Base-by-base conservation (phyloP, 441 rosid genomes). In the Brassica hybrid region DNA sequence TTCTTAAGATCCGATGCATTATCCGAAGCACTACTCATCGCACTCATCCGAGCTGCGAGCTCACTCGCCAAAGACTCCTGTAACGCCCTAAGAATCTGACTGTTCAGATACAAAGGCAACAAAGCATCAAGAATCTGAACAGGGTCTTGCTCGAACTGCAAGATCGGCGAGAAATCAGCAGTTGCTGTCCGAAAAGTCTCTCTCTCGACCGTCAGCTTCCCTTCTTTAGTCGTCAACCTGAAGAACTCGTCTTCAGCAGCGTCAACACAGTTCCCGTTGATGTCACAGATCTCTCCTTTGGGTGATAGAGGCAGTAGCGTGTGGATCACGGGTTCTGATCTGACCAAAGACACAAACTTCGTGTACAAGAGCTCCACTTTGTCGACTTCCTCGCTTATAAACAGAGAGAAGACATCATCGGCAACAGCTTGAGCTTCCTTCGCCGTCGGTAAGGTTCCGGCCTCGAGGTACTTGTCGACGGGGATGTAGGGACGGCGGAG, bases 121-220 rank as follows among this genome's bases (percentile, higher is more conserved):
- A 93, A 76, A 21, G 98, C 98, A 83, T 95, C 99, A 23, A 93
- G 96, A 72, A 95, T 95, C 93, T 93, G 98, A 77, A 86, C 96
- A 10, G 99, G 99, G 59, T 95, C 99, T 84, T 95, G 98, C 86
- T 95, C 98, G 71, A 95, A 95, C 77, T 91, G 87, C 87, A 91
- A 84, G 57, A 93, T 89, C 0, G 97, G 92, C 2, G 92, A 88
- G 82, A 89, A 86, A 58, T 86, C 84, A 4, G 67, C 56, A 0
- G 89, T 86, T 61, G 73, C 70, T n/a, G 88, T 89, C 88, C 91
- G 83, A 14, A 85, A 81, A 4, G 85, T 76, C 69, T 84, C 95
- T 83, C 99, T 89, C 76, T 89, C 95, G 3, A 95, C 87, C 0
- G 91, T 89, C 79, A 95, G 62, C 76, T 93, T 95, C 83, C 97